Evolutionary conservation across 495 filamentous ascomycete species (phyloP), one percentile per base, ranked within the genome.

Genomic region (Lepidopterella palustris): DNA sequence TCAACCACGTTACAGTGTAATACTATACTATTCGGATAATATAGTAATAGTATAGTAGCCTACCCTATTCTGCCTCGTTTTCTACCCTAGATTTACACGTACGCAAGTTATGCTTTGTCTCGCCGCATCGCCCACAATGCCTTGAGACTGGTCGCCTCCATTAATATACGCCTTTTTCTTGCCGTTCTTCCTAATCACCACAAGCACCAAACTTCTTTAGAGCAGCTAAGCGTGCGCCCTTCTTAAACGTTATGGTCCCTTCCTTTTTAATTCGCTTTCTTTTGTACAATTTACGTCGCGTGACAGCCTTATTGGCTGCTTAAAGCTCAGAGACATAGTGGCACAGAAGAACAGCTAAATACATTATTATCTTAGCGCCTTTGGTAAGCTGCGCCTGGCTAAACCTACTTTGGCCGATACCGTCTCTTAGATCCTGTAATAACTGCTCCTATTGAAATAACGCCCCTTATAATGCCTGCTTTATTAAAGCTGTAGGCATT

Each of bases 401-500:
- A 25, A 53, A 53, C 23, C 25, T 24, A 32, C 25, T 53, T 53
- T 26, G 11, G 23, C 27, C 50, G 15, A 47, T 28, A 8, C 21
- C 50, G 26, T 32, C 50, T 24, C 23, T 62, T 45, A 53, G 55
- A 23, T 13, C 56, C 32, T 40, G 29, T 53, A 45, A 62, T 31
- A 27, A 59, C 57, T 42, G 27, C 53, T 32, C 55, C 42, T 18
- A 23, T 60, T 32, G 13, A 52, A 24, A 61, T 62, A 27, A 62
- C 28, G 21, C 60, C 58, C 28, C 61, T 60, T 24, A 31, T 27
- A 53, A 62, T 61, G 39, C 60, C 60, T 39, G 40, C 35, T 40
- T 62, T 31, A 60, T 62, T 56, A 26, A 62, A 53, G 45, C 60
- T 62, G 24, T 61, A 62, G 21, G 60, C 60, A 42, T 60, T 31